Base-by-base conservation (phyloP, 306 rosid species). In the Rosa multiflora region DNA sequence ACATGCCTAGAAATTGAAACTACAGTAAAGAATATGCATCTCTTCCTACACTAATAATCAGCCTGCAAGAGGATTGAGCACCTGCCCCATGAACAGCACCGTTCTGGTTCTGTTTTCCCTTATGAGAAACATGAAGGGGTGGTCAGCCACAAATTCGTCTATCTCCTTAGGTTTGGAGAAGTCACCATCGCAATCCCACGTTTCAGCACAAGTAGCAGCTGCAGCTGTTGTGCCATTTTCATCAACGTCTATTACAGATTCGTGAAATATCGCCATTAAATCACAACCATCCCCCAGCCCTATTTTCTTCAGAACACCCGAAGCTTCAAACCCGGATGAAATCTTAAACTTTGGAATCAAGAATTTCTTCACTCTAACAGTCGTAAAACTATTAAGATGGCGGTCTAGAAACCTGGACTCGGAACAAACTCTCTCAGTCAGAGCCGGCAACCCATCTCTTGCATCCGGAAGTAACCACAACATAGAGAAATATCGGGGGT, bases 401-500 rank as follows among this genome's bases (percentile, higher is more conserved):
- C 58, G 67, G 8, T 77, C 70, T 0, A 86, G 58, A 69, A 70
- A 80, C 10, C 21, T 49, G 2, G 79, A 21, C 0, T 74, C 56
- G 14, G 70, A 14, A 13, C 7, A 48, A 1, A 78, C 4, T 18
- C 42, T 52, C 11, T 53, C 21, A n/a, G 80, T 26, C 12, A 80
- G 21, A n/a, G 49, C 46, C 32, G 70, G 74, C 10, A 86, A 44
- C 8, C 83, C 87, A 4, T 80, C 46, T 39, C n/a, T 81, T 6
- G 39, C 76, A 18, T 83, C n/a, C 1, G 87, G 89, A 66, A 83
- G 89, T 63, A 68, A 64, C 62, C 83, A 73, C 42, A 63, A 39
- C 85, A 86, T 74, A 10, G 79, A 72, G n/a, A 82, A 80, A 1
- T 3, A 8, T 0, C 69, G 42, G 20, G 10, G 11, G 1, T 67